Evolutionary conservation across 2,329 filamentous ascomycete genomes (phyloP).

Genomic region (Ophiosphaerella herpotricha): DNA sequence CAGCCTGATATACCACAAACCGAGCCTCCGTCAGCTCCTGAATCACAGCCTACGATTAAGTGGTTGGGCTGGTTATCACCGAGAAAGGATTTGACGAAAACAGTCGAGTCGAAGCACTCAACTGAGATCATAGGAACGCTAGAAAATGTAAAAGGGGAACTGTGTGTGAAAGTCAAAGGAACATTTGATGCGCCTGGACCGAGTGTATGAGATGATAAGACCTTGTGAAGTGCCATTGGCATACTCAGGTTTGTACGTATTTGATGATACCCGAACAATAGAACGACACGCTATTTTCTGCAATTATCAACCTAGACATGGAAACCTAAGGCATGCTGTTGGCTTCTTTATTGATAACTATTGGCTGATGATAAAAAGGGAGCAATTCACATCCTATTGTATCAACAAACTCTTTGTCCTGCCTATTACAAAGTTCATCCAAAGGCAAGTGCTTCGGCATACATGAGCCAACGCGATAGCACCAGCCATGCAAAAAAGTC

Average conservation of each 20-base stretch:
- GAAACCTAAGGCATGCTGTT: no score
- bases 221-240: neutral
- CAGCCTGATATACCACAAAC: constrained; percentile 29
- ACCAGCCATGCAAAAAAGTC: no score
- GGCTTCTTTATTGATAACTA: no score
- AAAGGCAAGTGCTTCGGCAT: no score
- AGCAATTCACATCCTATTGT: no score
- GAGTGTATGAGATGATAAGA: constrained; percentile 1
- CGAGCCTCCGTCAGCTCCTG: constrained; percentile 28
- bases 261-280: neutral
- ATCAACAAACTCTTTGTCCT: no score
- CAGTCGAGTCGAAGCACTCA: constrained; percentile 32
- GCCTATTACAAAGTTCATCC: no score
- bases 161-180: constrained; percentile 62
- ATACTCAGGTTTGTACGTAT: neutral
- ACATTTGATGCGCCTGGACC: constrained; percentile 20
- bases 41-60: constrained; percentile 32
- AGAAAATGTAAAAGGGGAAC: constrained; percentile 59
- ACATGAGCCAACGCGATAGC: no score
- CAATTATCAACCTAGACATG: no score
- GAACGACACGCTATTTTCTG: no score
- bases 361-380: no score
- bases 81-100: constrained; percentile 51
- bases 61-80: constrained; percentile 37
- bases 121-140: constrained; percentile 60